phyloP scores from a whole-genome alignment of 352 stramenopile genomes.

The Globisporangium spinosum region DNA sequence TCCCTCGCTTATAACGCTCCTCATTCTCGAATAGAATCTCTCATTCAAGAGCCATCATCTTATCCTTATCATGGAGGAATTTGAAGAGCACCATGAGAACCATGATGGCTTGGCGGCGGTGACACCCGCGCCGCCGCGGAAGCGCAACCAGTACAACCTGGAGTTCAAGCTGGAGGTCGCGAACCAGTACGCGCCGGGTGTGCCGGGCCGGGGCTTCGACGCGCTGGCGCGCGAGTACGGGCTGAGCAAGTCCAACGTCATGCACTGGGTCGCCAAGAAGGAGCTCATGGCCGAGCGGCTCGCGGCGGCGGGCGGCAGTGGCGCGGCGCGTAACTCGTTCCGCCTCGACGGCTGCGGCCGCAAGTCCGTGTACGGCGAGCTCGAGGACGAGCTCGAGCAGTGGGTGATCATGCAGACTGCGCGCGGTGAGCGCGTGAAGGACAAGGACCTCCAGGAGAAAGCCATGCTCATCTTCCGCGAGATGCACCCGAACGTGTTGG shows the following conservation, averaged over 20 bases:
- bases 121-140: neutral
- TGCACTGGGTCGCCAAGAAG: constrained; percentile 19
- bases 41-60: neutral
- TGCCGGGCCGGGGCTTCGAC: constrained; percentile 15
- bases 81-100: neutral
- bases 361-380: constrained; percentile 17
- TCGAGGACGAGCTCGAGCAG: constrained; percentile 18
- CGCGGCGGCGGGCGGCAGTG: neutral
- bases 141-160: constrained; percentile 25
- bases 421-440: constrained; percentile 16
- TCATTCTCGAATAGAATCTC: constrained; percentile 13
- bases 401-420: constrained; percentile 13
- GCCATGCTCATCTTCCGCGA: constrained; percentile 16
- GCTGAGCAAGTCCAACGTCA: constrained; percentile 21
- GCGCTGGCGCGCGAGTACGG: constrained; percentile 19
- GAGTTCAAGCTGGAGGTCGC: constrained; percentile 23
- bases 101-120: neutral
- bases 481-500: constrained; percentile 9
- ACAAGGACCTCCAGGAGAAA: constrained; percentile 16
- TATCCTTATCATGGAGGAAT: neutral
- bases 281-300: constrained; percentile 12
- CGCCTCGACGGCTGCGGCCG: constrained; percentile 18
- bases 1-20: constrained; percentile 5
- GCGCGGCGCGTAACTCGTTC: constrained; percentile 10
- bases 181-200: constrained; percentile 15